Base-by-base conservation (phyloP, 345 rosid genomes). In the Raphanus sativus region DNA sequence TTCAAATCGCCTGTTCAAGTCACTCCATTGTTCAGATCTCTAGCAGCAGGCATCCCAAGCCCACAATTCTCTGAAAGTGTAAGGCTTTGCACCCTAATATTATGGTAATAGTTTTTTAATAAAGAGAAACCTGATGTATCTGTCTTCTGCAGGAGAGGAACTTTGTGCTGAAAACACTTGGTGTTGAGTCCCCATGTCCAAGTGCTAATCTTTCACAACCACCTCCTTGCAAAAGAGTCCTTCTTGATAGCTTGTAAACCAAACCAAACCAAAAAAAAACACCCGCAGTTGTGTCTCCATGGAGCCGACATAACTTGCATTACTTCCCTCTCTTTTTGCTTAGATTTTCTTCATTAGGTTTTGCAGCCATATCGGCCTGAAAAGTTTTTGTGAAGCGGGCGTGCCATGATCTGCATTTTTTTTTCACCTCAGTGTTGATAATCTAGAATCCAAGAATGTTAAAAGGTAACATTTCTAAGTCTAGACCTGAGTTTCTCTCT, bases 11-110 rank as follows among this genome's bases (percentile, higher is more conserved):
- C 99, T 59, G 78, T 87, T 75, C 96, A 89, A 66, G 93, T 91
- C 56, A 95, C 96, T 38, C 98, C 99, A 36, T 77, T 92, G 76
- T 95, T 95, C 96, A 91, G 97, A 85, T 89, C 99, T 76, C 77
- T 95, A 78, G 98, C 98, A 77, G 99, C 98, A 60, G 93, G 93
- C 71, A 89, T 95, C 80, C 98, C 98, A 80, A 95, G 96, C 73
- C 99, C 98, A 78, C 91, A 87, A 67, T 95, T 95, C 84, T 92
- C 98, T 67, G 98, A 95, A 89, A 95, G 98, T 84, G 99, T 95
- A 84, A 89, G 99, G 99, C 87, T 63, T 45, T 40, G 6, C 59
- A 63, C 8, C 8, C 9, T 52, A n/a, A 38, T 4, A 48, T 15
- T 4, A 3, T 48, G 55, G 17, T 1, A 48, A 48, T 48, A 5